These are phyloP conservation scores for Drechslerella coelobrocha DNA, from an alignment of 2,329 filamentous ascomycete species.

Conservation along the genomic window DNA sequence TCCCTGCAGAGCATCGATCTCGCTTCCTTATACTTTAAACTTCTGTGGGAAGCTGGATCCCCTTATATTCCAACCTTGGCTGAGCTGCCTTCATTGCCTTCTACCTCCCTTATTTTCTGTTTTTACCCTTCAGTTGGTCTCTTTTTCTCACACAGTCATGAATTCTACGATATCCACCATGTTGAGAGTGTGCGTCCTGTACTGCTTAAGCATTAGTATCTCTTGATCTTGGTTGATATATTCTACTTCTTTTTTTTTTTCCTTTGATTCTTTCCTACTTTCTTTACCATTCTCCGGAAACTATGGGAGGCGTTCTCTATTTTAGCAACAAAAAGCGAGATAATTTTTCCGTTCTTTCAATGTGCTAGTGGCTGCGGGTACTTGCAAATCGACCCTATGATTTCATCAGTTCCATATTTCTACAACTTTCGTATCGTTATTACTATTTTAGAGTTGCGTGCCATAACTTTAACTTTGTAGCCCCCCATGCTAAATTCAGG, in stretches of 20 bases:
- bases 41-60: too few relatives aligned
- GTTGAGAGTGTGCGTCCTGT: too few relatives aligned
- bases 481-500: too few relatives aligned
- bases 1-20: background rate
- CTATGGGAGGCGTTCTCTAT: slow-evolving; percentile 24
- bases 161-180: background rate
- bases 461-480: too few relatives aligned
- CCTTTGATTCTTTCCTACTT: background rate
- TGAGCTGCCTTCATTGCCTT: too few relatives aligned
- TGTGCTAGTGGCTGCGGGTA: too few relatives aligned
- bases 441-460: too few relatives aligned
- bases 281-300: slow-evolving; percentile 4
- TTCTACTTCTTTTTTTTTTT: background rate
- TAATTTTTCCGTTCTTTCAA: background rate
- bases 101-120: background rate
- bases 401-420: too few relatives aligned
- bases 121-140: slow-evolving; percentile 1
- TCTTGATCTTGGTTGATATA: background rate
- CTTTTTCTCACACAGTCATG: background rate
- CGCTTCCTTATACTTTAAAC: too few relatives aligned
- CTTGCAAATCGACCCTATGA: too few relatives aligned
- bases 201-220: background rate
- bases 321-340: background rate
- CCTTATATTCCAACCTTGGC: too few relatives aligned
- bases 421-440: too few relatives aligned